A percentile compares a stretch with the other conserved stretches of the same genome.
These are phyloP conservation scores for Dothidotthia symphoricarpi DNA, from an alignment of 2,329 filamentous ascomycete species.

Conservation along the genomic window DNA sequence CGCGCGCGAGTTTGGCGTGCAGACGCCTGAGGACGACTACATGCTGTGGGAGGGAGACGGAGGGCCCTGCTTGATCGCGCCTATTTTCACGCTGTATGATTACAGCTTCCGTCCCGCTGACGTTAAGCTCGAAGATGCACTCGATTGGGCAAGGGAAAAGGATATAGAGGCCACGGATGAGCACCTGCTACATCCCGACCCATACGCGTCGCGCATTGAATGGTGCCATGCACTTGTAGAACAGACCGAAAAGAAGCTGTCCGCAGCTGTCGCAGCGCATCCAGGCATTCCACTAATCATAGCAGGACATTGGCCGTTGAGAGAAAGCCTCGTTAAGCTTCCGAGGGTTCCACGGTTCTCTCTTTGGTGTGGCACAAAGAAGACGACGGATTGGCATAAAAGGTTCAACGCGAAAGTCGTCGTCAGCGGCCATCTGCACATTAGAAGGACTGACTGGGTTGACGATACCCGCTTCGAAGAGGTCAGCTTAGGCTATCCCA, in stretches of 20 bases:
- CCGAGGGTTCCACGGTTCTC: conserved; percentile 45
- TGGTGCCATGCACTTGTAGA: conserved; percentile 47
- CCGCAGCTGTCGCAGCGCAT: conserved; percentile 29
- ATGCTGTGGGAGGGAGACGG: conserved; percentile 54
- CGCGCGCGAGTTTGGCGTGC: conserved; percentile 53
- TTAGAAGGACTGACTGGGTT: conserved; percentile 49
- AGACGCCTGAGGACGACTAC: conserved; percentile 58
- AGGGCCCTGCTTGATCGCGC: conserved; percentile 52
- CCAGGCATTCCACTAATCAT: conserved; percentile 44
- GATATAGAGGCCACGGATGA: conserved; percentile 50
- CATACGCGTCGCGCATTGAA: conserved; percentile 45
- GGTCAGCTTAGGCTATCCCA: conserved; percentile 48
- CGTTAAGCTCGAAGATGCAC: conserved; percentile 49
- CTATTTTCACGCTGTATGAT: conserved; percentile 60
- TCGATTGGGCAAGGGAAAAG: conserved; percentile 48
- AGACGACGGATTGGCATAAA: conserved; percentile 49
- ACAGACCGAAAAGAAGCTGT: conserved; percentile 44
- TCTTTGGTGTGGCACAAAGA: conserved; percentile 50
- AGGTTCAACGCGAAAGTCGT: conserved; percentile 49
- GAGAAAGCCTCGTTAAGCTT: conserved; percentile 47
- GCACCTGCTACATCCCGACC: conserved; percentile 47
- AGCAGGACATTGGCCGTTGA: conserved; percentile 49
- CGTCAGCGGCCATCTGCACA: conserved; percentile 49
- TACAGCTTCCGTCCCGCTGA: conserved; percentile 57
- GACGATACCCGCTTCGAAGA: conserved; percentile 50